Evolutionary conservation across 805 yeast species (phyloP).

Genomic region (Vanderwaltozyma tropicalis): DNA sequence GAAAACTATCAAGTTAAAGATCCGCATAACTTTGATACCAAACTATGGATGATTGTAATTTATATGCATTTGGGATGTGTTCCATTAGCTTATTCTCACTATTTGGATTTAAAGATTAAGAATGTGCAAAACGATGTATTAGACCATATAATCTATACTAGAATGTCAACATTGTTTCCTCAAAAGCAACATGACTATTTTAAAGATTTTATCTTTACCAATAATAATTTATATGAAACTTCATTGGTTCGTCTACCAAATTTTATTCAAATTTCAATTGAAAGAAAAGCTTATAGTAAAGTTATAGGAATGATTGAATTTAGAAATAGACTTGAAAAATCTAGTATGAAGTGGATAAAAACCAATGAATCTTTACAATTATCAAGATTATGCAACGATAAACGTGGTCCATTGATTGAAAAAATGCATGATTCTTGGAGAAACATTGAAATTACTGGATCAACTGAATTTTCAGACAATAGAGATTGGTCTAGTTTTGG

Average conservation of each 20-base stretch:
- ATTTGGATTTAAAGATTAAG: constrained; percentile 49
- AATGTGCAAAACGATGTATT: constrained; percentile 69
- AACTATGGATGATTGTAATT: constrained; percentile 59
- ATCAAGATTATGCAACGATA: constrained; percentile 25
- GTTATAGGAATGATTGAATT: constrained; percentile 57
- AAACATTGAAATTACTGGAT: constrained; percentile 24
- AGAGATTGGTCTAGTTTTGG: constrained; percentile 23
- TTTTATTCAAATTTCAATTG: constrained; percentile 44
- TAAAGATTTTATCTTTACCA: constrained; percentile 26
- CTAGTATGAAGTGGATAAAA: constrained; percentile 36
- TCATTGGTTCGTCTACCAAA: constrained; percentile 44
- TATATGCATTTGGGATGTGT: constrained; percentile 50
- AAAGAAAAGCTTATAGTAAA: constrained; percentile 53
- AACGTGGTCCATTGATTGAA: constrained; percentile 12
- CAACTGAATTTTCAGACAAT: constrained; percentile 11
- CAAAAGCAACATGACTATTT: constrained; percentile 26
- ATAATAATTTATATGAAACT: constrained; percentile 39
- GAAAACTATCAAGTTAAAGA: constrained; percentile 48
- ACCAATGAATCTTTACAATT: constrained; percentile 15
- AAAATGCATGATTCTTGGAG: constrained; percentile 19
- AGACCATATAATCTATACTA: constrained; percentile 41
- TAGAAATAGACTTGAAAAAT: constrained; percentile 39
- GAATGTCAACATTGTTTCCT: constrained; percentile 40
- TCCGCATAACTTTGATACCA: constrained; percentile 60
- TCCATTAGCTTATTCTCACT: constrained; percentile 40